Conservation (phyloP, 306 rosid genomes). For the Trifolium pratense region DNA sequence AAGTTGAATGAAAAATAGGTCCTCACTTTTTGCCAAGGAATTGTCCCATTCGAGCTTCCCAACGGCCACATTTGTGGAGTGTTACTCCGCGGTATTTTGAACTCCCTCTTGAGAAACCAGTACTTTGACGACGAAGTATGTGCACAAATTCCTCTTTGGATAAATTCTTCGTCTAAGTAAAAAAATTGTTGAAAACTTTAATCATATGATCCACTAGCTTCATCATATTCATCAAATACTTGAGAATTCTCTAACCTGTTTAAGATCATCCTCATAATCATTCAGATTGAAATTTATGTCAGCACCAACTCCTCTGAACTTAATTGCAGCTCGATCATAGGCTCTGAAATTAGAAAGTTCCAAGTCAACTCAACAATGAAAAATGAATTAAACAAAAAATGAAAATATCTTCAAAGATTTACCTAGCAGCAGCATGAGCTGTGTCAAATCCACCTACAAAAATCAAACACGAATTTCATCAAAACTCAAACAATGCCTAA, state of each 20-base stretch:
- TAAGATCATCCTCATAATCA: conserved; percentile 92
- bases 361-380: conserved; percentile 33
- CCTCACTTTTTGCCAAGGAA: conserved; percentile 99
- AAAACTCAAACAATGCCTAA: conserved; percentile 41
- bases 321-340: conserved; percentile 96
- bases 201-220: conserved; percentile 1
- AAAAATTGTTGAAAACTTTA: conserved; percentile 16
- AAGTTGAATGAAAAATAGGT: conserved; percentile 44
- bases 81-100: conserved; percentile 94
- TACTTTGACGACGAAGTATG: conserved; percentile 95
- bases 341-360: conserved; percentile 58
- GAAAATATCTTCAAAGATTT: conserved; percentile 10
- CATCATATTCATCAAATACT: conserved; percentile 32
- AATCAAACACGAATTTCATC: conserved; percentile 39
- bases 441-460: conserved; percentile 96
- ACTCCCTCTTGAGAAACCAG: conserved; percentile 95
- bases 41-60: conserved; percentile 99
- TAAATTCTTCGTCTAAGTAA: conserved; percentile 73
- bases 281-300: conserved; percentile 85
- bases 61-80: conserved; percentile 95
- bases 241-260: conserved; percentile 62
- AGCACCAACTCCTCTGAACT: conserved; percentile 96
- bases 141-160: conserved; percentile 93
- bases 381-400: not conserved
- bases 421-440: conserved; percentile 99